Evolutionary conservation across 208 protist species (phyloP).

Genomic region (Zelonia costaricensis): DNA sequence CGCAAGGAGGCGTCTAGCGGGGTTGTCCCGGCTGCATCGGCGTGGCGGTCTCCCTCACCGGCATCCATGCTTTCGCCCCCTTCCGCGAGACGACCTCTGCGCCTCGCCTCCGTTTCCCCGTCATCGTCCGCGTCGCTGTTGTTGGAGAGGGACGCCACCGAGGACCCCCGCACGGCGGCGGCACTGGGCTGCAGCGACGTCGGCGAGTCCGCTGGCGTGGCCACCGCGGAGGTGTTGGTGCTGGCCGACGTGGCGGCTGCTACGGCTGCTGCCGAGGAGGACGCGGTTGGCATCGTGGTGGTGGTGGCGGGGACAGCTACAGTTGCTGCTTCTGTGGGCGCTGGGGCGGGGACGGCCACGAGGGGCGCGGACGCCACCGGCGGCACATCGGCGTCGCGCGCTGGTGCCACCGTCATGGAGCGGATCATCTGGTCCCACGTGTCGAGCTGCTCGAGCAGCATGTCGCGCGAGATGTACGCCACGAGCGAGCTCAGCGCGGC

Average conservation of each 20-base stretch:
- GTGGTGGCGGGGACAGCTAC: no score
- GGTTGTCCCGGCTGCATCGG: no score
- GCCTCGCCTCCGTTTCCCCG: no score
- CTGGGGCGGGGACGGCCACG: not conserved
- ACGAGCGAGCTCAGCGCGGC: constrained; percentile 45
- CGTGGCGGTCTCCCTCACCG: not conserved
- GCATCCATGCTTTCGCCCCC: not conserved
- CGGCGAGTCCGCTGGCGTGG: no score
- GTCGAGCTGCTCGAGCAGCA: constrained; percentile 24
- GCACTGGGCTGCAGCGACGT: no score
- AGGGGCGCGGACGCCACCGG: not conserved
- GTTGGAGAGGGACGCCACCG: no score
- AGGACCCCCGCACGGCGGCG: no score
- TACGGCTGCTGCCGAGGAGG: not conserved
- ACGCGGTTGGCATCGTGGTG: not conserved
- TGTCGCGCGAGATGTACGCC: constrained; percentile 40
- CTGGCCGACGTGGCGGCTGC: no score
- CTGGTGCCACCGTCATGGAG: constrained; percentile 22
- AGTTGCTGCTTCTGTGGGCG: not conserved
- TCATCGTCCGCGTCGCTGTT: no score
- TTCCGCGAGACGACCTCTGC: not conserved
- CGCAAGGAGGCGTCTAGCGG: no score
- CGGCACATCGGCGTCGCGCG: constrained; percentile 2
- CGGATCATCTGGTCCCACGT: constrained; percentile 37
- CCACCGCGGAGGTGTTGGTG: no score